Conservation (phyloP, 1,284 basidiomycete genomes). For the Trametes polyzona region DNA sequence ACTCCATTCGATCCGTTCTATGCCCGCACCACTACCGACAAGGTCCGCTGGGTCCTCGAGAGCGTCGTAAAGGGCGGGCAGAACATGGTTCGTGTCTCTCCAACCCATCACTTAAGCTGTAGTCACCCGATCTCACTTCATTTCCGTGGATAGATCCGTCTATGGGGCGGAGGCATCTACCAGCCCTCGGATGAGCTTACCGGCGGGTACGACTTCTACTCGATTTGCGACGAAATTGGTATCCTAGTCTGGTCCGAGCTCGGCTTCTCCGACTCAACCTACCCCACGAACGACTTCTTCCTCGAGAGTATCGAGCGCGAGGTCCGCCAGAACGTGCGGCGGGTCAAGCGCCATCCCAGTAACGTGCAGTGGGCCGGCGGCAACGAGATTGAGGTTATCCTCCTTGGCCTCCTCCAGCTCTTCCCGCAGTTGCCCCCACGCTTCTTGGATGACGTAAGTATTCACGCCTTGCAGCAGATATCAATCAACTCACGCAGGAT, state of each 20-base stretch:
- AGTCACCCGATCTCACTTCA: background rate
- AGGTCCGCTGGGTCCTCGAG: conserved; percentile 58
- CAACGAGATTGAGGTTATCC: conserved; percentile 63
- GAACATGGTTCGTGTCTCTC: too few relatives aligned
- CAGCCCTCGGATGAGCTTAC: conserved; percentile 43
- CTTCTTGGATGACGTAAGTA: background rate
- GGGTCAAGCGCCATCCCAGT: conserved; percentile 60
- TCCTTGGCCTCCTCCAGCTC: conserved; percentile 32
- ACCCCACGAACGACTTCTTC: conserved; percentile 57
- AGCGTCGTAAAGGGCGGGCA: conserved; percentile 58
- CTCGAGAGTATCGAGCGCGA: conserved; percentile 57
- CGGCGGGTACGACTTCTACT: conserved; percentile 60
- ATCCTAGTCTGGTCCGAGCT: conserved; percentile 69
- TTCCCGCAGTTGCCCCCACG: background rate
- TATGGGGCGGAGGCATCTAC: conserved; percentile 58
- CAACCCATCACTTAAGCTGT: conserved; percentile 11
- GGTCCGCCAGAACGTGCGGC: conserved; percentile 62
- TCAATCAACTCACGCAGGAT: background rate
- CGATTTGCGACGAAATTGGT: conserved; percentile 63
- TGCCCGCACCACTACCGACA: conserved; percentile 50
- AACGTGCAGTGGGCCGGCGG: conserved; percentile 64
- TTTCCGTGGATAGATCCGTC: conserved; percentile 44
- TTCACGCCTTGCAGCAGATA: background rate
- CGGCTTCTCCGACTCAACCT: conserved; percentile 62
- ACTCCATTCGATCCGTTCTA: conserved; percentile 67